Base-by-base conservation (phyloP, 257 asterid species). In the Fraxinus pennsylvanica region DNA sequence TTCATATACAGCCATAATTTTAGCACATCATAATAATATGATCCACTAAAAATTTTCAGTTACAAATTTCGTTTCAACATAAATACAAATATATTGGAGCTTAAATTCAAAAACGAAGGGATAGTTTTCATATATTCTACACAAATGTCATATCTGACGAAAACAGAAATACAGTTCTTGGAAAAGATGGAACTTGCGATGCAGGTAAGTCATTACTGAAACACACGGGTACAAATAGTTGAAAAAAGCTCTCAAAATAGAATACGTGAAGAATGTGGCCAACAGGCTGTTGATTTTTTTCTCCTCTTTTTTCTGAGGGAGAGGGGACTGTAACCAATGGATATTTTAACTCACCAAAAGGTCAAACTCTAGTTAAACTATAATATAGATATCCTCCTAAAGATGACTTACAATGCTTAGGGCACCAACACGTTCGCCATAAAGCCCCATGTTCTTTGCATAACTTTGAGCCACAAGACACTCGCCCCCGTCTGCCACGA, bases 341-440 rank as follows among this genome's bases (percentile, higher is more conserved):
- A 61, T 22, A 21, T 7, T 6, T 61, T 25, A 5, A 22, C 68
- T 22, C 33, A 61, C 68, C 68, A 21, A 25, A 71, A 33, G 30
- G 25, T 47, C 63, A 38, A 15, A 72, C 9, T 72, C 72, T 17
- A 39, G 27, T 57, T 19, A 36, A 15, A 33, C 68, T 54, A 50
- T 43, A 72, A 41, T 68, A 6, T 25, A 78, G 1, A 70, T 3
- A 70, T 74, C 54, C 68, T 78, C 68, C 79, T 35, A 68, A 5
- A 63, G 25, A 78, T 19, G 78, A 87, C 99, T 86, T 88, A 95
- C 98, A 80, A 95, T 87, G 93, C 97, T 95, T 72, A 95, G 87
- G 76, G 99, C 99, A 35, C 99, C 99, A 79, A 95, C 96, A 84
- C 99, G 96, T 90, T 95, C 99, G 78, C 99, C 99, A 79, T 95